Base-by-base conservation (phyloP, 257 asterid genomes). In the Solanum sejunctum region DNA sequence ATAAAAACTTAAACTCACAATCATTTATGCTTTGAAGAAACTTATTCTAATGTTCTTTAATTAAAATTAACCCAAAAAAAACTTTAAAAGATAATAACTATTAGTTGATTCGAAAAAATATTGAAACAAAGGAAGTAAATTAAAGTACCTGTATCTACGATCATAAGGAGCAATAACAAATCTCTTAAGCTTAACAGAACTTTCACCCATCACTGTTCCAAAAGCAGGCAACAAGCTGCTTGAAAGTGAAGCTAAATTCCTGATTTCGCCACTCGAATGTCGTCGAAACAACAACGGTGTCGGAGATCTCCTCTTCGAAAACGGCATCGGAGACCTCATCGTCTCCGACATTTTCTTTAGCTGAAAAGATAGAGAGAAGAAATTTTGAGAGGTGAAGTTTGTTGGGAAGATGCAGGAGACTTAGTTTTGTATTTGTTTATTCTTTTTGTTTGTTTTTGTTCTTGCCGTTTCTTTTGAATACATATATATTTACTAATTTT, bases 211-310 rank as follows among this genome's bases (percentile, higher is more conserved):
- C 66, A 90, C 90, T 52, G 95, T 94, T 79, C 99, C 98, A 71
- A 95, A 95, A 85, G 99, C 98, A 61, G 99, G 99, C 92, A 95
- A 84, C 75, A 95, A 84, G 70, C 98, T 95, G 89, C 98, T 94
- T 9, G 99, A 95, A 83, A 95, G 91, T 6, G 99, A 94, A 3
- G 97, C 93, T 21, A 93, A 82, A 89, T 95, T 95, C 71, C 86
- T 89, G 9, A 90, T 85, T 64, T 94, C 91, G 4, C 85, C 89
- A 82, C 92, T 89, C 0, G 98, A 92, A 52, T 91, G 93, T 16
- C 93, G 91, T 86, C 97, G 93, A 87, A 52, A 88, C 39, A 95
- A 77, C 84, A 92, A 84, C 51, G 96, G 92, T 88, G 60, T 32
- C 84, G 98, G 98, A 3, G 96, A 90, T 87, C 95, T 90, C 57